Conservation (phyloP, 495 filamentous ascomycete species). For the Penicillium ucsense region DNA sequence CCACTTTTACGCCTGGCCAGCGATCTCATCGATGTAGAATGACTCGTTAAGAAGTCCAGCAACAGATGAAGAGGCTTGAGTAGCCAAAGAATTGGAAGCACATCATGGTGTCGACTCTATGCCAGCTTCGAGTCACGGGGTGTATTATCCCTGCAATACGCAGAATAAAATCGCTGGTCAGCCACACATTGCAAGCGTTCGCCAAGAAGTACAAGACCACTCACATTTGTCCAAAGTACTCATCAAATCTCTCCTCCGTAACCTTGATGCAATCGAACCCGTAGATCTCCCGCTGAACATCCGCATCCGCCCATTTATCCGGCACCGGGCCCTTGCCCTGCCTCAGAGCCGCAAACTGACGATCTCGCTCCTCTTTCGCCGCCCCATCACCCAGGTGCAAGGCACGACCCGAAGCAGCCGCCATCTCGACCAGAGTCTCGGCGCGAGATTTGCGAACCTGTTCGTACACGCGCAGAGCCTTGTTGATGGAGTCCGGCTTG, state of each 20-base stretch:
- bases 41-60: no score
- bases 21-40: no score
- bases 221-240: slow-evolving; percentile 41
- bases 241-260: slow-evolving; percentile 50
- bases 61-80: no score
- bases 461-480: slow-evolving; percentile 63
- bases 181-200: no score
- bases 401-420: slow-evolving; percentile 53
- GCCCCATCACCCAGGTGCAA: slow-evolving; percentile 68
- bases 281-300: slow-evolving; percentile 70
- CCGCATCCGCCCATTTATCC: slow-evolving; percentile 75
- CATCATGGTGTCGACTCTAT: not conserved
- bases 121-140: slow-evolving; percentile 5
- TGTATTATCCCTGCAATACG: not conserved
- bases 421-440: slow-evolving; percentile 59
- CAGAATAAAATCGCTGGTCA: no score
- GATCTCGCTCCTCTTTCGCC: slow-evolving; percentile 67
- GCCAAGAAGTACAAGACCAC: slow-evolving; percentile 3
- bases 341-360: slow-evolving; percentile 54
- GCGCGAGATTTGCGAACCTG: slow-evolving; percentile 61
- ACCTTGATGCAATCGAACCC: slow-evolving; percentile 57
- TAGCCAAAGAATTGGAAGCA: no score
- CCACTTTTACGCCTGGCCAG: no score
- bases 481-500: slow-evolving; percentile 47
- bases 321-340: slow-evolving; percentile 50